A percentile compares a stretch with the other conserved stretches of the same genome.
Conservation (phyloP, 2,329 filamentous ascomycete genomes). For the Colletotrichum camelliae region DNA sequence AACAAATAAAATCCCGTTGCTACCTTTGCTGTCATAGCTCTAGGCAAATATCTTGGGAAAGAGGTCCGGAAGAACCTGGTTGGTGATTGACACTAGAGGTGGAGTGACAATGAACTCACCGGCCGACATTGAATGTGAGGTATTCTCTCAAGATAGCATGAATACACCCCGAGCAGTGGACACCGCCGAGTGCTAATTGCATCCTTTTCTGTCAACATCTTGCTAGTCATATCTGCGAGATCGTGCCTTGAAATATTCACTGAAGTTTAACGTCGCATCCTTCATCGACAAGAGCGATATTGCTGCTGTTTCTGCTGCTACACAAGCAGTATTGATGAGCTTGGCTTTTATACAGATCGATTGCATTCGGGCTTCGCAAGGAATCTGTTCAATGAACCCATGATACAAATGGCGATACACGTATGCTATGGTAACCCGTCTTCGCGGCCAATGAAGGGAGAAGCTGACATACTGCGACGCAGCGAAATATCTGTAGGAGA, state of each 20-base stretch:
- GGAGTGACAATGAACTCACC: neutral
- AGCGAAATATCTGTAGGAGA: neutral
- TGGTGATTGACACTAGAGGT: neutral
- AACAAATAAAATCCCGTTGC: fast-evolving
- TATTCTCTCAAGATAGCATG: neutral
- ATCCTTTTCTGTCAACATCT: fast-evolving
- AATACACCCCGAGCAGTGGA: neutral
- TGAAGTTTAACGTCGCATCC: neutral
- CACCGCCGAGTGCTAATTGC: fast-evolving
- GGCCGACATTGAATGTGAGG: neutral
- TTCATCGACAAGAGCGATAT: neutral
- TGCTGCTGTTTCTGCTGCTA: neutral
- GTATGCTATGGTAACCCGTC: neutral
- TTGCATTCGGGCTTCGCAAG: fast-evolving
- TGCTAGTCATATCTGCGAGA: fast-evolving
- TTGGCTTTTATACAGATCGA: fast-evolving
- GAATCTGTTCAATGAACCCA: neutral
- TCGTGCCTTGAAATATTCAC: neutral
- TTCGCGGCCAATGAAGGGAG: no score
- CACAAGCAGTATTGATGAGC: fast-evolving
- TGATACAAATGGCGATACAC: neutral
- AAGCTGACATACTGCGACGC: no score
- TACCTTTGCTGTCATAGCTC: fast-evolving
- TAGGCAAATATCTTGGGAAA: neutral
- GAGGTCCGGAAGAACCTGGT: neutral